phyloP scores from a whole-genome alignment of 441 rosid species.

The Bruguiera hainesii region DNA sequence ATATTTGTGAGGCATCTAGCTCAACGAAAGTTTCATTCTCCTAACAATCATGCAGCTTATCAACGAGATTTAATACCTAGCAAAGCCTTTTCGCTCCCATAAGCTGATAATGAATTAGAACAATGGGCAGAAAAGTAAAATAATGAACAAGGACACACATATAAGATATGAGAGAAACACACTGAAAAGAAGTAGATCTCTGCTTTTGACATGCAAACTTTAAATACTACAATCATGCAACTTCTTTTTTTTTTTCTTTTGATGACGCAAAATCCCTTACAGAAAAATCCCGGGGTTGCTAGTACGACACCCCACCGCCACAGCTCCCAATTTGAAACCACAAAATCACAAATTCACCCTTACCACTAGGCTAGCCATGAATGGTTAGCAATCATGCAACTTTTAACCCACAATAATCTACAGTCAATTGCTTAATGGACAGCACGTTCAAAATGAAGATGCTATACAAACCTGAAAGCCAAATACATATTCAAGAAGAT shows the following conservation, averaged over 20 bases:
- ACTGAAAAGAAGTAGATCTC: background rate
- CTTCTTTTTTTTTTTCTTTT: too few relatives aligned
- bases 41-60: background rate
- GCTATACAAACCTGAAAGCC: slow-evolving; percentile 86
- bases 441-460: slow-evolving; percentile 1
- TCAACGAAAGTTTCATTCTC: background rate
- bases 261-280: too few relatives aligned
- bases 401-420: slow-evolving; percentile 1
- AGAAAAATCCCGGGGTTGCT: too few relatives aligned
- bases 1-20: background rate
- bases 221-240: background rate
- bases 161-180: background rate
- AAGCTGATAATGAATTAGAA: too few relatives aligned
- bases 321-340: background rate
- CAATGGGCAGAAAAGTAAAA: too few relatives aligned
- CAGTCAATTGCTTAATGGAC: background rate
- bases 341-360: too few relatives aligned
- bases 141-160: too few relatives aligned
- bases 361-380: too few relatives aligned
- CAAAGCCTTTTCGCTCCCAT: background rate
- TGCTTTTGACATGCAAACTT: background rate
- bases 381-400: background rate
- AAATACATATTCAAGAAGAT: slow-evolving; percentile 81
- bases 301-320: too few relatives aligned
- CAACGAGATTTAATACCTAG: background rate